Percentiles rank a stretch among this genome's conserved stretches.
Evolutionary conservation across 2,329 filamentous ascomycete genomes (phyloP).

Genomic region (Curvularia spicifera): DNA sequence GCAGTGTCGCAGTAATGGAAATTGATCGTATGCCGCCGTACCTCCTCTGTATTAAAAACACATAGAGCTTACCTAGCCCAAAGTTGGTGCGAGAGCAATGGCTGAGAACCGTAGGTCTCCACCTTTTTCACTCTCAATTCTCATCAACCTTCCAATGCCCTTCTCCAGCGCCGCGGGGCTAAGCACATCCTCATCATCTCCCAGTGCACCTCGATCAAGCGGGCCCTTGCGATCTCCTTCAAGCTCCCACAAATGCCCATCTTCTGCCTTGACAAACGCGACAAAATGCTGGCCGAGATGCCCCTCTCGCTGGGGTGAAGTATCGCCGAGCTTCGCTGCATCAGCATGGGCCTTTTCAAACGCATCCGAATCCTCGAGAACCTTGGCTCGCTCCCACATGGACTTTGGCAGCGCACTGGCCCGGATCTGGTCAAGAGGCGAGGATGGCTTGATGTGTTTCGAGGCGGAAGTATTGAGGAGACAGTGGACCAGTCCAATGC

Average conservation of each 20-base stretch:
- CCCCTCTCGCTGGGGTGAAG: conserved; percentile 36
- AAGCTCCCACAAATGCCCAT: conserved; percentile 57
- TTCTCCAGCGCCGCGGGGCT: conserved; percentile 51
- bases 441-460: conserved; percentile 52
- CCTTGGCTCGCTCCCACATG: conserved; percentile 55
- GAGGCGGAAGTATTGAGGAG: conserved; percentile 58
- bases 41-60: background rate
- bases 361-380: conserved; percentile 58
- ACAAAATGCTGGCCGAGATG: conserved; percentile 54
- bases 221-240: conserved; percentile 55
- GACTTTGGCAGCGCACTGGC: conserved; percentile 53
- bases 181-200: conserved; percentile 54
- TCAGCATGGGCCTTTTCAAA: conserved; percentile 54
- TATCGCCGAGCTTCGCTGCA: conserved; percentile 53
- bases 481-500: conserved; percentile 64
- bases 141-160: conserved; percentile 50
- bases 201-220: conserved; percentile 52
- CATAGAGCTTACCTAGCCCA: background rate
- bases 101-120: conserved; percentile 54
- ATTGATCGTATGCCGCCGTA: background rate
- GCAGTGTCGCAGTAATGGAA: background rate
- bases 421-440: conserved; percentile 55
- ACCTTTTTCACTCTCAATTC: conserved; percentile 45
- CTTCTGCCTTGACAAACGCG: conserved; percentile 55
- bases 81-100: conserved; percentile 48